phyloP scores from a whole-genome alignment of 2,329 filamentous ascomycete genomes.

The Talaromyces sp. region DNA sequence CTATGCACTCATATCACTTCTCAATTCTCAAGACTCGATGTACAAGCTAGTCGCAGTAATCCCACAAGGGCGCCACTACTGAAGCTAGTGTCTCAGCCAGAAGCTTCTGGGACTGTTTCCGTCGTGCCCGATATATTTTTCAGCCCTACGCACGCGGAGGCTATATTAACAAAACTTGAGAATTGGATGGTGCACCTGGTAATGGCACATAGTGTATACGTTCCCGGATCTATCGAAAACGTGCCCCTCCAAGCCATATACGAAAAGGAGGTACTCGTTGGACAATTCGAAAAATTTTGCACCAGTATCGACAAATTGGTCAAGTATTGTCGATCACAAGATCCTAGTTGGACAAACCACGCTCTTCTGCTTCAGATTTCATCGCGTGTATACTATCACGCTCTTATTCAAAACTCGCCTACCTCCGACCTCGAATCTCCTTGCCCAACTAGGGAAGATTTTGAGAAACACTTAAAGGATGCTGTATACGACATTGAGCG shows the following conservation, averaged over 20 bases:
- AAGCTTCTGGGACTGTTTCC: not conserved
- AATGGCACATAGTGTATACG: not conserved
- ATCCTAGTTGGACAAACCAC: not conserved
- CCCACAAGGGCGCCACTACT: not conserved
- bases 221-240: not conserved
- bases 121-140: not conserved
- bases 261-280: not conserved
- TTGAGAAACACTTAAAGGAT: not conserved
- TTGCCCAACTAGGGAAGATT: not conserved
- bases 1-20: not conserved
- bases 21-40: not conserved
- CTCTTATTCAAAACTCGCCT: not conserved
- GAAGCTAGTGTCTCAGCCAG: not conserved
- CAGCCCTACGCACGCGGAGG: not conserved
- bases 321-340: not conserved
- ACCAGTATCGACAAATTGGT: not conserved
- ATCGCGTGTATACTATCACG: not conserved
- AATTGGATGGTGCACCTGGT: not conserved
- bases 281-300: not conserved
- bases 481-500: not conserved
- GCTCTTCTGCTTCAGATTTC: not conserved
- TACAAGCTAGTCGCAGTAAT: not conserved
- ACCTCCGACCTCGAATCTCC: not conserved
- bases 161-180: not conserved
- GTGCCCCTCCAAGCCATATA: not conserved